Evolutionary conservation across 1,284 basidiomycete genomes (phyloP).

Genomic region (Peniophora sp.): DNA sequence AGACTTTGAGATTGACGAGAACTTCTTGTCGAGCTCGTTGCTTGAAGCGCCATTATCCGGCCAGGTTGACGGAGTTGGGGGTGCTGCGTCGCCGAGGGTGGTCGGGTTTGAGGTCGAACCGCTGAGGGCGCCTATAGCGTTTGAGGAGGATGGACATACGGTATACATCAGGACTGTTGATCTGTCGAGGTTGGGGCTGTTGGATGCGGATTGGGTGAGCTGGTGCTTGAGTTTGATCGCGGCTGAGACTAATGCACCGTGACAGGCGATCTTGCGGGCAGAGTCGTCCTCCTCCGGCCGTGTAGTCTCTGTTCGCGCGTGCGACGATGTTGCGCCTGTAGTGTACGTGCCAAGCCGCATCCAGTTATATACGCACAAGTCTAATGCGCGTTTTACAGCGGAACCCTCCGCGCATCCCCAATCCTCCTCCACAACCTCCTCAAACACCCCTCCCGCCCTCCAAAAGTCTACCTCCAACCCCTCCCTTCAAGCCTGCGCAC

Average conservation of each 20-base stretch:
- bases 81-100: constrained; percentile 3
- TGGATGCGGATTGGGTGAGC: constrained; percentile 86
- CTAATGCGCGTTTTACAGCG: constrained; percentile 21
- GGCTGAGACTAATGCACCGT: background rate
- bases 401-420: constrained; percentile 40
- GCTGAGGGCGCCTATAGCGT: background rate
- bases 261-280: constrained; percentile 7
- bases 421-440: constrained; percentile 49
- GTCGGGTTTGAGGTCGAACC: constrained; percentile 7
- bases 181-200: constrained; percentile 66
- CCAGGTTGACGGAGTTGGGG: background rate
- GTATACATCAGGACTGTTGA: constrained; percentile 55
- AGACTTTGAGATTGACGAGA: constrained; percentile 49
- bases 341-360: constrained; percentile 4
- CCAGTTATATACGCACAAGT: background rate
- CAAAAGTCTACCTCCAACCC: constrained; percentile 25
- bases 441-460: constrained; percentile 15
- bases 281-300: constrained; percentile 16
- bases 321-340: constrained; percentile 33
- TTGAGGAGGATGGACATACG: constrained; percentile 33
- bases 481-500: constrained; percentile 47
- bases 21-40: constrained; percentile 51
- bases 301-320: constrained; percentile 50
- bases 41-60: constrained; percentile 18
- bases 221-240: background rate